These are phyloP conservation scores for Reutealis trisperma DNA, from an alignment of 345 rosid species.

Conservation along the genomic window DNA sequence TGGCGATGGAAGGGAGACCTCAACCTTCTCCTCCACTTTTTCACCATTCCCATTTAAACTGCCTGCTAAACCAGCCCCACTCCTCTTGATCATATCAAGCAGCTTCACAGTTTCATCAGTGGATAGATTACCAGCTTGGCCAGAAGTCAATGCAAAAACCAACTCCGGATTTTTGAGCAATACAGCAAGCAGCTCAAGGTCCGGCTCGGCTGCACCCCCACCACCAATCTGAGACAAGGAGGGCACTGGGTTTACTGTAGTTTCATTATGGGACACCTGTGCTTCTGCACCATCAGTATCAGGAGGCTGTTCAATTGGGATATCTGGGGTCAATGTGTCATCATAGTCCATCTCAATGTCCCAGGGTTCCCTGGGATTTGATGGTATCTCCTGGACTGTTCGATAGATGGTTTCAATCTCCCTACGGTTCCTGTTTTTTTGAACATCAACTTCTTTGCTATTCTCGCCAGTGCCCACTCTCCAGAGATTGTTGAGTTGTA, in stretches of 20 bases:
- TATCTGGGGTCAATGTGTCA: conserved; percentile 82
- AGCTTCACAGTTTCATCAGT: conserved; percentile 74
- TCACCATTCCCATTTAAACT: conserved; percentile 32
- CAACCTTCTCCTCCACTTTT: conserved; percentile 62
- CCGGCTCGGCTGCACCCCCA: conserved; percentile 58
- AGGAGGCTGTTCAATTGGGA: conserved; percentile 82
- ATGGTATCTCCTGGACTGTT: conserved; percentile 59
- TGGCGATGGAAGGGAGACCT: conserved; percentile 95
- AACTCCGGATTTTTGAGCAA: conserved; percentile 87
- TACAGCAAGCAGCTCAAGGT: conserved; percentile 89
- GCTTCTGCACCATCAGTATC: conserved; percentile 57
- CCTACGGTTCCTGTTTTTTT: conserved; percentile 78
- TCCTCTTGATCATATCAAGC: conserved; percentile 72
- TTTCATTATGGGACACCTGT: conserved; percentile 45
- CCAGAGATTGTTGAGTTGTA: conserved; percentile 59
- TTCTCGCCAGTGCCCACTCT: conserved; percentile 78
- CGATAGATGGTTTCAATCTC: conserved; percentile 75
- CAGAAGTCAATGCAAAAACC: conserved; percentile 91
- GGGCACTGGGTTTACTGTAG: conserved; percentile 30
- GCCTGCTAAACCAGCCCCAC: conserved; percentile 39
- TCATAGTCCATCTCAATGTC: conserved; percentile 92
- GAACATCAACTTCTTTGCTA: conserved; percentile 88
- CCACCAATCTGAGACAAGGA: conserved; percentile 38
- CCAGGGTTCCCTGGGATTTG: conserved; percentile 95
- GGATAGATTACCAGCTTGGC: conserved; percentile 61